Conservation (phyloP, 2,329 filamentous ascomycete species). For the Fusarium gaditjirri region DNA sequence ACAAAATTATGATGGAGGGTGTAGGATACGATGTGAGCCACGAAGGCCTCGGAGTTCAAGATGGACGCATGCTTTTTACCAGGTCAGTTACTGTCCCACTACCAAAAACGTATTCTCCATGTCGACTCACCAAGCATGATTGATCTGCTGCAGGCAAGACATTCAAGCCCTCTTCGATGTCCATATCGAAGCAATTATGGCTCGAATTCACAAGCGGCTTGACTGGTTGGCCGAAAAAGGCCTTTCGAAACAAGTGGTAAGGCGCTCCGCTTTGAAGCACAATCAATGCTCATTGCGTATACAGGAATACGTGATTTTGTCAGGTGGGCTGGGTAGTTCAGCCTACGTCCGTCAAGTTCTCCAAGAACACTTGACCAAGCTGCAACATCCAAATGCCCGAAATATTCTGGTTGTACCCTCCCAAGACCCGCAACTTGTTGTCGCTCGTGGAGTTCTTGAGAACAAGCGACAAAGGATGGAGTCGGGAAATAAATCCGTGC, state of each 20-base stretch:
- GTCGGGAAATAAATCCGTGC: slow-evolving; percentile 17
- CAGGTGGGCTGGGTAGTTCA: slow-evolving; percentile 58
- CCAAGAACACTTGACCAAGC: slow-evolving; percentile 49
- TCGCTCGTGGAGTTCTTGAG: slow-evolving; percentile 29
- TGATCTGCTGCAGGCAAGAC: slow-evolving; percentile 49
- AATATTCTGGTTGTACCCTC: slow-evolving; percentile 27
- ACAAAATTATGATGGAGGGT: slow-evolving; percentile 57
- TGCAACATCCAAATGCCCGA: slow-evolving; percentile 47
- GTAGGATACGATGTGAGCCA: slow-evolving; percentile 55
- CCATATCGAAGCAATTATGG: slow-evolving; percentile 46
- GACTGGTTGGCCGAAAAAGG: slow-evolving; percentile 51
- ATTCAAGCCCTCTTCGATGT: slow-evolving; percentile 57
- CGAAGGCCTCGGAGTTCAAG: slow-evolving; percentile 51
- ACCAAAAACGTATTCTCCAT: not conserved
- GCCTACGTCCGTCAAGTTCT: slow-evolving; percentile 58
- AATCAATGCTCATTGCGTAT: not conserved
- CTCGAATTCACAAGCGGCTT: slow-evolving; percentile 53
- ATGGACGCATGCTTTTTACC: slow-evolving; percentile 54
- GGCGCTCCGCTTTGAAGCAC: not conserved
- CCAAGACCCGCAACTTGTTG: slow-evolving; percentile 29
- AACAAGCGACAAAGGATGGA: slow-evolving; percentile 30
- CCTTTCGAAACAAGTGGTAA: slow-evolving; percentile 50
- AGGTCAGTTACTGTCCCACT: slow-evolving; percentile 45
- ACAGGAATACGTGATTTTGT: slow-evolving; percentile 57
- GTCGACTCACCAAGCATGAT: not conserved